These are phyloP conservation scores for Stentor roeselii DNA, from an alignment of 73 alveolate species.

Conservation along the genomic window DNA sequence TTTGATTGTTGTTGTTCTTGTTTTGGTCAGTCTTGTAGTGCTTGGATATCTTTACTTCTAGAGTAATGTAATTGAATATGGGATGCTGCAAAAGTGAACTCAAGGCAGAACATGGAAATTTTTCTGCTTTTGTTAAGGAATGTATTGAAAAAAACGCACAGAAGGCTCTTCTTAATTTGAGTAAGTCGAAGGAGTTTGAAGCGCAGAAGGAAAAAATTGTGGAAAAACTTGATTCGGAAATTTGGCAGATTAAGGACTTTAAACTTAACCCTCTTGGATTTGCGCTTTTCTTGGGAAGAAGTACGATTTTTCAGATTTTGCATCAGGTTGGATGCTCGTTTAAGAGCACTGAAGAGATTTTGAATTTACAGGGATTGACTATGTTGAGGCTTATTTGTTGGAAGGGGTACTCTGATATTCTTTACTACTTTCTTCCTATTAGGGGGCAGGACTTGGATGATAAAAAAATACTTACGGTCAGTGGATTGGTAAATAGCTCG, in stretches of 20 bases:
- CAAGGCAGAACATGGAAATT: neutral
- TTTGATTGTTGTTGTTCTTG: no score
- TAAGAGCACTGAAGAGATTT: neutral
- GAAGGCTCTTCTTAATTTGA: neutral
- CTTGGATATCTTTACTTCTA: no score
- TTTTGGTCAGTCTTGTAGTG: no score
- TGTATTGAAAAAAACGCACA: neutral
- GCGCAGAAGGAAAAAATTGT: neutral
- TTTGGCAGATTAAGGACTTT: neutral
- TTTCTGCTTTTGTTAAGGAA: neutral
- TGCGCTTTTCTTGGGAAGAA: neutral
- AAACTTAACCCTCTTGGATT: neutral
- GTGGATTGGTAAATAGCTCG: no score
- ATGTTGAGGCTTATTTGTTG: neutral
- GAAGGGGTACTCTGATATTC: neutral
- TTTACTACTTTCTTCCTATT: neutral
- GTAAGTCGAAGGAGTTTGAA: neutral
- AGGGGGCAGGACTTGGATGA: no score
- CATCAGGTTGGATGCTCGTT: neutral
- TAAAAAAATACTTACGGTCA: no score
- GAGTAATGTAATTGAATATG: neutral
- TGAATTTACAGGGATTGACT: neutral
- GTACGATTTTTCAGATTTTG: neutral
- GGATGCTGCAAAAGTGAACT: conserved; percentile 3
- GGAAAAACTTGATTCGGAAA: neutral